Base-by-base conservation (phyloP, 2,329 filamentous ascomycete species). In the Sordariomycetes sp. region DNA sequence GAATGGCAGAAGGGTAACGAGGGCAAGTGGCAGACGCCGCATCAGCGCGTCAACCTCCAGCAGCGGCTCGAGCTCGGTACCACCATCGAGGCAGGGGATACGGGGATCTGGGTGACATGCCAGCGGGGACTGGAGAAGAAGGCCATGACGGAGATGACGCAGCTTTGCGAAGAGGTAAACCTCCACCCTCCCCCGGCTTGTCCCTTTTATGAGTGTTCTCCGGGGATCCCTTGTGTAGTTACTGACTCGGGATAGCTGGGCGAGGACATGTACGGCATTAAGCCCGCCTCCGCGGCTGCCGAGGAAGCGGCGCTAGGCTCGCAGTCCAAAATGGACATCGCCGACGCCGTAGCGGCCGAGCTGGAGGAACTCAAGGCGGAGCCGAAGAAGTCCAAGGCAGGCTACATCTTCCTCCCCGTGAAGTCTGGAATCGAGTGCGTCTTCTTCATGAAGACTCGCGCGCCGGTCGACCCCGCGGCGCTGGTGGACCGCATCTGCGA, bases 61-160 rank as follows among this genome's bases (percentile, higher is more conserved):
- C 67, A 70, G 55, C 67, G 70, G 60, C 69, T 69, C 15, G 72
- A 71, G 45, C 62, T 70, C 62, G 75, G 74, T 48, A 74, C 69
- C 45, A 66, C 69, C 13, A 69, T 90, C 53, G 80, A 87, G 62
- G 74, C 85, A 5, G 86, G 87, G 5, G 86, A 90, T 64, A 74
- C 77, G 56, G 88, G 88, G 5, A 83, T 92, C 59, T 92, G 87
- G 86, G 84, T 85, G 32, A 90, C 87, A 0, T 91, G 86, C 66
- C 82, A 85, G 55, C 80, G 85, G 65, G 81, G 81, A 62, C 85
- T 87, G 72, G 86, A 89, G 69, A 76, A 75, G 50, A 86, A 84
- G 68, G 86, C 87, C 15, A 78, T 86, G 2, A 74, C 76, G 54
- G 88, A 92, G 66, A 76, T 90, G 61, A 76, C 75, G 58, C 70